These are phyloP conservation scores for Dactylellina leptospora DNA, from an alignment of 2,329 filamentous ascomycete genomes.

Conservation along the genomic window DNA sequence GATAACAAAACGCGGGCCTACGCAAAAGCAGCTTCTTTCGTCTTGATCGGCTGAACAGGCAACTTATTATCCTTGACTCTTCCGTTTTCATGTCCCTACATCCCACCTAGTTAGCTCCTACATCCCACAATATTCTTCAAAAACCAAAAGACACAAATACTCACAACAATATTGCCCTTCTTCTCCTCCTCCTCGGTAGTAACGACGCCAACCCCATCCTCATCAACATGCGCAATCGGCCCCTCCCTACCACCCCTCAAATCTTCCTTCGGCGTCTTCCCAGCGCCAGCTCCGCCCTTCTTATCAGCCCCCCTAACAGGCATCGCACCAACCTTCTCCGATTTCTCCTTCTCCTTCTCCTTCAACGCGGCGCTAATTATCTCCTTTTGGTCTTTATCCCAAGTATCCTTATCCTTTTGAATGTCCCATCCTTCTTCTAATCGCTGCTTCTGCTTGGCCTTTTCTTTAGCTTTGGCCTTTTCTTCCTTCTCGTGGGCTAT, in stretches of 20 bases:
- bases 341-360: constrained; percentile 63
- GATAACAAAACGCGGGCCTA: no score
- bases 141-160: constrained; percentile 4
- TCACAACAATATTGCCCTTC: constrained; percentile 44
- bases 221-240: constrained; percentile 55
- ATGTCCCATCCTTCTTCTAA: constrained; percentile 83
- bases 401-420: constrained; percentile 71
- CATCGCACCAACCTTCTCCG: constrained; percentile 61
- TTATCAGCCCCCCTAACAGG: constrained; percentile 43
- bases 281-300: constrained; percentile 9
- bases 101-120: neutral
- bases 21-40: constrained; percentile 23
- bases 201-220: constrained; percentile 53
- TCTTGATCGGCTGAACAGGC: constrained; percentile 36
- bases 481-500: constrained; percentile 82
- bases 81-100: constrained; percentile 48
- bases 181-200: constrained; percentile 44
- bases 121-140: no score
- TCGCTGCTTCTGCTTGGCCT: constrained; percentile 76
- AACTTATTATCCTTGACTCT: constrained; percentile 46
- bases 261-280: constrained; percentile 39
- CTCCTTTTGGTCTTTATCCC: constrained; percentile 87
- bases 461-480: constrained; percentile 64
- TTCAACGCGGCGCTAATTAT: constrained; percentile 73
- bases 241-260: constrained; percentile 53